phyloP scores from a whole-genome alignment of 495 filamentous ascomycete genomes.

The Paragyromitra xinjiangensis region DNA sequence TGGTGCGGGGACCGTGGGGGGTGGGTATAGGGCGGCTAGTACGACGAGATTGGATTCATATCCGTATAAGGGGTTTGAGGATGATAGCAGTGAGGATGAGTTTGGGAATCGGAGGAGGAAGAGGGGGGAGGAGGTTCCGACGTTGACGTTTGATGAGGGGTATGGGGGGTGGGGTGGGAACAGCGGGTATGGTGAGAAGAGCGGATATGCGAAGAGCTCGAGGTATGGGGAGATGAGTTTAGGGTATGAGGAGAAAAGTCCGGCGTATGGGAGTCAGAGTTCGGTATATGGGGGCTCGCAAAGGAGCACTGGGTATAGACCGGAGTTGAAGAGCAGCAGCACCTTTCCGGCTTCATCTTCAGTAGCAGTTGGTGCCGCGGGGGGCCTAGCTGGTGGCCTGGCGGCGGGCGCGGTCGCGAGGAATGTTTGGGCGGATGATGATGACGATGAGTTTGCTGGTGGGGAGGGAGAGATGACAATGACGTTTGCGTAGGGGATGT shows the following conservation, averaged over 20 bases:
- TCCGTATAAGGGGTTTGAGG: background rate
- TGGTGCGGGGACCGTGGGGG: conserved; percentile 24
- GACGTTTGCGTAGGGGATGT: conserved; percentile 70
- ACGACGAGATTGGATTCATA: conserved; percentile 45
- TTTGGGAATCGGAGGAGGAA: conserved; percentile 40
- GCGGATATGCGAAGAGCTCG: background rate
- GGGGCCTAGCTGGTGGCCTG: too few species aligned
- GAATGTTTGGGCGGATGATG: conserved; percentile 87
- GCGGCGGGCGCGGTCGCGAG: conserved; percentile 58
- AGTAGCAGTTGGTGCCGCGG: too few species aligned
- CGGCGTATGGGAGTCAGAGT: background rate
- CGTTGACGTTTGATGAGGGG: conserved; percentile 76
- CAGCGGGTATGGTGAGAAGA: conserved; percentile 25
- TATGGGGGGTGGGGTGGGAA: conserved; percentile 47
- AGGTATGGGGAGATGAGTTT: background rate
- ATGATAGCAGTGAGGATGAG: conserved; percentile 59
- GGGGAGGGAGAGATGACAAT: conserved; percentile 75
- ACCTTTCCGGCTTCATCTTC: conserved; percentile 36
- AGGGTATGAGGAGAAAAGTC: background rate
- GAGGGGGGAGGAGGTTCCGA: conserved; percentile 62
- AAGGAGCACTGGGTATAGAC: conserved; percentile 9
- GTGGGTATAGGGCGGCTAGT: conserved; percentile 15
- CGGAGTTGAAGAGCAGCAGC: conserved; percentile 55
- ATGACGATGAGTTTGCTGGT: conserved; percentile 77
- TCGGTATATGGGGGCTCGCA: background rate